phyloP scores from a whole-genome alignment of 1,284 basidiomycete genomes.

The Cryptococcus sp. region DNA sequence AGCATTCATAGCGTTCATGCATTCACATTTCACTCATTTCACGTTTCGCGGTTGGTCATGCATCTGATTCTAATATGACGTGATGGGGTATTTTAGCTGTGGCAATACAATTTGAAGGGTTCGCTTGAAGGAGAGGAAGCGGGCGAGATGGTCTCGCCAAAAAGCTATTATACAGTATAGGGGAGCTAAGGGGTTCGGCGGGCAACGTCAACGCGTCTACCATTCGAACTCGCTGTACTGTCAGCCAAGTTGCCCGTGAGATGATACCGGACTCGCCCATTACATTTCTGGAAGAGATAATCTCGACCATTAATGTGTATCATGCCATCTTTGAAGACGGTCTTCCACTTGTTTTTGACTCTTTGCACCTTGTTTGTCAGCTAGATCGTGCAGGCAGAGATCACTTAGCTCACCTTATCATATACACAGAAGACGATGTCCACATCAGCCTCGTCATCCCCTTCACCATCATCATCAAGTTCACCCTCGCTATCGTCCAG shows the following conservation, averaged over 20 bases:
- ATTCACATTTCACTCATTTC: too few species aligned
- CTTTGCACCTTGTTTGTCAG: conserved; percentile 68
- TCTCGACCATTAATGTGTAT: conserved; percentile 95
- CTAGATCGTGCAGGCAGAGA: background rate
- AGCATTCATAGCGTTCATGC: too few species aligned
- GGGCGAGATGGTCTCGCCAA: too few species aligned
- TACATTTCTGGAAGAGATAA: conserved; percentile 96
- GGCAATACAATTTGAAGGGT: too few species aligned
- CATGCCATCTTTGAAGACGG: conserved; percentile 97
- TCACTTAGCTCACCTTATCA: conserved; percentile 71
- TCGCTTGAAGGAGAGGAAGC: too few species aligned
- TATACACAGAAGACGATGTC: conserved; percentile 99
- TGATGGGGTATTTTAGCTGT: too few species aligned
- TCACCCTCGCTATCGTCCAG: conserved; percentile 81
- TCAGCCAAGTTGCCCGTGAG: background rate
- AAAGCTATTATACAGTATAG: too few species aligned
- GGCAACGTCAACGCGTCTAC: too few species aligned
- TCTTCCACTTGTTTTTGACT: conserved; percentile 99
- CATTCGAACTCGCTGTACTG: background rate
- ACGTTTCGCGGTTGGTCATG: too few species aligned
- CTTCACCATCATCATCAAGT: conserved; percentile 54
- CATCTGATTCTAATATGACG: too few species aligned
- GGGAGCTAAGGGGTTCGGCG: too few species aligned
- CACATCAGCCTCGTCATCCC: conserved; percentile 52
- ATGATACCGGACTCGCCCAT: conserved; percentile 34